Evolutionary conservation across 495 filamentous ascomycete genomes (phyloP).

Genomic region (Podospora bellae-mahoneyi): DNA sequence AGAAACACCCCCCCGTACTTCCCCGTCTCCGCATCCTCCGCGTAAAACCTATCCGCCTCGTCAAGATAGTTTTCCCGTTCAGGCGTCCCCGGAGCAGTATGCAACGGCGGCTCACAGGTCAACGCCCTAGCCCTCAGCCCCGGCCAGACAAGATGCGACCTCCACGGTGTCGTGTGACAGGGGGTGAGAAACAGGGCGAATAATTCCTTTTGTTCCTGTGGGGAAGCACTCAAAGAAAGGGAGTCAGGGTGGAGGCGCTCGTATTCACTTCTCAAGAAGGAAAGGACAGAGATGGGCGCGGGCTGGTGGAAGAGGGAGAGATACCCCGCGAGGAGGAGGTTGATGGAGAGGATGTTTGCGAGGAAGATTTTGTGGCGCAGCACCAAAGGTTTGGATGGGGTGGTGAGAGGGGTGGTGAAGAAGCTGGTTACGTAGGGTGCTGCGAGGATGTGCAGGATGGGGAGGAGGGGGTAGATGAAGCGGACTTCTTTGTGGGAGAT

Average conservation of each 20-base stretch:
- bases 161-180: constrained; percentile 97
- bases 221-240: constrained; percentile 25
- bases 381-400: constrained; percentile 20
- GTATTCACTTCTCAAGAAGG: constrained; percentile 70
- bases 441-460: constrained; percentile 75
- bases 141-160: constrained; percentile 74
- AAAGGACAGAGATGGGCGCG: constrained; percentile 66
- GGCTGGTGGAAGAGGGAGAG: constrained; percentile 73
- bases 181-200: constrained; percentile 92
- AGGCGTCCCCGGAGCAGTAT: constrained; percentile 46
- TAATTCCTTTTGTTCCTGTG: constrained; percentile 39
- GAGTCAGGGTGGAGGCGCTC: constrained; percentile 46
- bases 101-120: constrained; percentile 84
- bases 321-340: constrained; percentile 70
- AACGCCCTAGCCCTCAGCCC: constrained; percentile 78
- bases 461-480: constrained; percentile 92
- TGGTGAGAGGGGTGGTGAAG: constrained; percentile 48
- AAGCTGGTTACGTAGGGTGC: constrained; percentile 64
- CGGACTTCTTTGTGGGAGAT: constrained; percentile 97
- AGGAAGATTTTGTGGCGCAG: constrained; percentile 54
- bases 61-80: constrained; percentile 67
- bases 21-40: background rate
- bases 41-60: constrained; percentile 88
- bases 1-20: constrained; percentile 53
- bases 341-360: constrained; percentile 57